Base-by-base conservation (phyloP, 306 rosid genomes). In the Glycyrrhiza uralensis region DNA sequence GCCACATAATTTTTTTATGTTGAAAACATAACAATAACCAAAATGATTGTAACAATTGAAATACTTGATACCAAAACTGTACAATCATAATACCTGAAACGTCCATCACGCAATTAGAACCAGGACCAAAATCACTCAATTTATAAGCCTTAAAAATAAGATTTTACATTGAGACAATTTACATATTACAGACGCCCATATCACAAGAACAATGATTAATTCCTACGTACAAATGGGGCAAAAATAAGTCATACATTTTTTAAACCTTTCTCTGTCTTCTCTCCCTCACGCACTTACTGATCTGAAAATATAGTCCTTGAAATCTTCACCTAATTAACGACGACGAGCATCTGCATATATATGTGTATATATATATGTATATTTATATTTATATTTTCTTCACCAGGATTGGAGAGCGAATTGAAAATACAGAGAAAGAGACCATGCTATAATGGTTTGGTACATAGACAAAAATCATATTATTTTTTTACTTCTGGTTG, bases 151-250 rank as follows among this genome's bases (percentile, higher is more conserved):
- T n/a, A n/a, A n/a, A n/a, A n/a, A n/a, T n/a, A n/a, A n/a, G n/a
- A 57, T 57, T 14, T 23, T 41, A 23, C 29, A 61, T 61, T 41
- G n/a, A n/a, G n/a, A 22, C 52, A 14, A 69, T 50, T 26, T 22
- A 52, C 2, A n/a, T 47, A 0, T 17, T 47, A 2, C 1, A 11
- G n/a, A 52, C 3, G 4, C 15, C 73, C 33, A 49, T 7, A 5
- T 41, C 30, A 71, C 57, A 42, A 26, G 55, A 71, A 18, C 76
- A 57, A 14, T 55, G 65, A 39, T n/a, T n/a, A n/a, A n/a, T 39
- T 55, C 65, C 66, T 35, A 20, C 17, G n/a, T n/a, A n/a, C n/a
- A 50, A 47, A 32, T 18, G 2, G 26, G 61, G 74, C 10, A 22
- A 28, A 13, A 36, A 7, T 35, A 24, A n/a, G n/a, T n/a, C n/a